Evolutionary conservation across 2,329 filamentous ascomycete species (phyloP).

Genomic region (Fusarium kyushuense): DNA sequence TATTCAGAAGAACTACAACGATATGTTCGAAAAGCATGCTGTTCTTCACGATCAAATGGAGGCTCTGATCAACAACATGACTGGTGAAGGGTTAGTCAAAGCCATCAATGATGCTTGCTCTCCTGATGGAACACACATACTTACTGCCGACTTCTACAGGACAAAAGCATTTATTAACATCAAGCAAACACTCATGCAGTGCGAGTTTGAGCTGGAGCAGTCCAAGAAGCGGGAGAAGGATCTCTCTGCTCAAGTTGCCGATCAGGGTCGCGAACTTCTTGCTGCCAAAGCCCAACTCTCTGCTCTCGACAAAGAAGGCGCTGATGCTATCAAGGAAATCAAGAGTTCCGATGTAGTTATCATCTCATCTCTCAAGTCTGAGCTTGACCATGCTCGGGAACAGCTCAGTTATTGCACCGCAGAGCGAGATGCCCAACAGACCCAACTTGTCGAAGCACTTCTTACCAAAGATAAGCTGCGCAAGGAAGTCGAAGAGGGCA

Average conservation of each 20-base stretch:
- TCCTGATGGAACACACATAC: constrained; percentile 51
- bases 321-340: constrained; percentile 67
- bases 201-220: constrained; percentile 61
- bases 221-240: constrained; percentile 57
- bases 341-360: constrained; percentile 71
- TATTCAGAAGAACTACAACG: constrained; percentile 67
- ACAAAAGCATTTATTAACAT: constrained; percentile 65
- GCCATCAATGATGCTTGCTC: constrained; percentile 50
- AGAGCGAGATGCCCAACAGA: constrained; percentile 69
- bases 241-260: constrained; percentile 63
- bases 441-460: constrained; percentile 70
- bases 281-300: constrained; percentile 65
- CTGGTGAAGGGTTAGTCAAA: constrained; percentile 67
- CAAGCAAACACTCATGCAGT: constrained; percentile 60
- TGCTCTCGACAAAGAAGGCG: constrained; percentile 65
- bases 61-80: constrained; percentile 63
- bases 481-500: constrained; percentile 64
- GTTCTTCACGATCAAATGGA: constrained; percentile 69
- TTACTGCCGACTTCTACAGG: constrained; percentile 63
- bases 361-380: constrained; percentile 67
- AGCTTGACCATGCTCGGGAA: constrained; percentile 67
- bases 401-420: constrained; percentile 62
- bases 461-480: constrained; percentile 71
- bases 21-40: constrained; percentile 69
- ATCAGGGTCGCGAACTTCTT: constrained; percentile 68